These are phyloP conservation scores for Pelargonium cotyledonis DNA, from an alignment of 441 rosid genomes.

Conservation along the genomic window DNA sequence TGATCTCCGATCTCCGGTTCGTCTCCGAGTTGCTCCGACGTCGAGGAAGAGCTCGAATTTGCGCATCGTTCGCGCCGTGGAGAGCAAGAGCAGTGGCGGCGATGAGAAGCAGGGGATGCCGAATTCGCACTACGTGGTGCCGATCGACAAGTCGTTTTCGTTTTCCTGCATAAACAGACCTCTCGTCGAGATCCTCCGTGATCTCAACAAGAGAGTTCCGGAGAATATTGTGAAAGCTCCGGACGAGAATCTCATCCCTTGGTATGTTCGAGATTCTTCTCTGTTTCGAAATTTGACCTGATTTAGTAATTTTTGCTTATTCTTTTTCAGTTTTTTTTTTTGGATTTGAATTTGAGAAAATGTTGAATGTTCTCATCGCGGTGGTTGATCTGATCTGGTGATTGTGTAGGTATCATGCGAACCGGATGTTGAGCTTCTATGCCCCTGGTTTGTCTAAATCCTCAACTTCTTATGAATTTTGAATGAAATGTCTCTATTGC, in stretches of 20 bases:
- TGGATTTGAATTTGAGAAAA: neutral
- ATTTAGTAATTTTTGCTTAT: neutral
- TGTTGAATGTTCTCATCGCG: neutral
- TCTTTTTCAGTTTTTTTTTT: neutral
- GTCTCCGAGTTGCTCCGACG: slow-evolving; percentile 5
- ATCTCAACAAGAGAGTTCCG: slow-evolving; percentile 88
- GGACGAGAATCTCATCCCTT: slow-evolving; percentile 54
- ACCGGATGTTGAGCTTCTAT: slow-evolving; percentile 93
- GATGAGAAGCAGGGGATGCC: slow-evolving; percentile 46
- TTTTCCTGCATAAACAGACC: slow-evolving; percentile 78
- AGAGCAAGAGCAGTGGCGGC: slow-evolving; percentile 21
- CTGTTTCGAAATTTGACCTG: neutral
- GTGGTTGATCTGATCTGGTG: neutral
- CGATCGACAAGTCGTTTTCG: slow-evolving; percentile 60
- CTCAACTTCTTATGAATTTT: neutral
- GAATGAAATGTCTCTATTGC: neutral
- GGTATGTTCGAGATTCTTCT: slow-evolving; percentile 30
- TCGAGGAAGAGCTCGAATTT: slow-evolving; percentile 11
- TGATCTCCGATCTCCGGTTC: neutral
- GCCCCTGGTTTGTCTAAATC: slow-evolving; percentile 69
- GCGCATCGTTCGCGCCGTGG: neutral
- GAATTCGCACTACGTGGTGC: slow-evolving; percentile 84
- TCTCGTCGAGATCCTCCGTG: slow-evolving; percentile 86
- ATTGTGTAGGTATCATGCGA: slow-evolving; percentile 76
- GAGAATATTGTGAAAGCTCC: slow-evolving; percentile 62